A percentile compares a stretch with the other conserved stretches of the same genome.
Conservation (phyloP, 2,329 filamentous ascomycete genomes). For the Fusarium armeniacum region DNA sequence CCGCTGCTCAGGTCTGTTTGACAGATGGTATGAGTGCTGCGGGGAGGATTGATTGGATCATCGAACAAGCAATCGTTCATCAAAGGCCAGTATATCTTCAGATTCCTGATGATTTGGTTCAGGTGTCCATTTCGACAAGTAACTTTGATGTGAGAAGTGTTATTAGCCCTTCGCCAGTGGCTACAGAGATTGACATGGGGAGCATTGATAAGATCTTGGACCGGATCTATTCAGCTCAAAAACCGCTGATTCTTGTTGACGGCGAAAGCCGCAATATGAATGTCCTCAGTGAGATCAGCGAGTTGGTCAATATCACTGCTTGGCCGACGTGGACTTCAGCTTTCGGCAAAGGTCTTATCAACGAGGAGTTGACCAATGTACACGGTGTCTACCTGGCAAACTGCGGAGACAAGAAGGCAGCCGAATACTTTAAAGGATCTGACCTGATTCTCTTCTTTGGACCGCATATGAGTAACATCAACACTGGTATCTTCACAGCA, state of each 20-base stretch:
- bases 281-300: neutral
- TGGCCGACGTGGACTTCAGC: slow-evolving; percentile 28
- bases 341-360: slow-evolving; percentile 21
- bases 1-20: slow-evolving; percentile 17
- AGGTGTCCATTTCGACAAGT: neutral
- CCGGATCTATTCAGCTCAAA: slow-evolving; percentile 11
- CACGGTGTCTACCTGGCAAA: slow-evolving; percentile 17
- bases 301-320: neutral
- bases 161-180: neutral
- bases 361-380: slow-evolving; percentile 15
- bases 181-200: neutral
- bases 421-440: slow-evolving; percentile 11
- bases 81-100: slow-evolving; percentile 25
- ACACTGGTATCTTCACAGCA: slow-evolving; percentile 13
- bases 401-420: neutral
- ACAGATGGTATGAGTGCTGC: slow-evolving; percentile 1
- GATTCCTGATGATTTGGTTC: slow-evolving; percentile 22
- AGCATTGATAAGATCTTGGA: neutral
- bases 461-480: slow-evolving; percentile 25
- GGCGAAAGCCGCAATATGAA: slow-evolving; percentile 17
- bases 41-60: slow-evolving; percentile 20
- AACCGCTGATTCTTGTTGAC: slow-evolving; percentile 19
- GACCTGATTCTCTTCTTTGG: slow-evolving; percentile 25
- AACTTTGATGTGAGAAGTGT: neutral
- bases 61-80: slow-evolving; percentile 13